A percentile compares a stretch with the other conserved stretches of the same genome.
These are phyloP conservation scores for Nicotiana knightiana DNA, from an alignment of 257 asterid genomes.

Conservation along the genomic window DNA sequence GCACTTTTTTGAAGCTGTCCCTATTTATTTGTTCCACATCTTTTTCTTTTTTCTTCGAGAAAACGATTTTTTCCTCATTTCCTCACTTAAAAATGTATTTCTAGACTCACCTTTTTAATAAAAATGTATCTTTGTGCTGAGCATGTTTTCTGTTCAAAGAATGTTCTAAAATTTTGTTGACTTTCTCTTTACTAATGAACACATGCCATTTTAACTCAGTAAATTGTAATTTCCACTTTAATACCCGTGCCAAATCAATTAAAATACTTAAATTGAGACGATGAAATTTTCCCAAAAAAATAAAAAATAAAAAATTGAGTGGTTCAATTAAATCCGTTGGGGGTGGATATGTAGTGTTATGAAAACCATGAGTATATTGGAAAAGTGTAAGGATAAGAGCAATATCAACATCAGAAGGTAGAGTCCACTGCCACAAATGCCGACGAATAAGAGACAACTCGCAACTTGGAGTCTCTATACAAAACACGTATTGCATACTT, in stretches of 20 bases:
- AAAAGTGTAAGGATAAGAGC: not conserved
- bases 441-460: not conserved
- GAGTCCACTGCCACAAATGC: not conserved
- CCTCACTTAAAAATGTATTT: too few relatives aligned
- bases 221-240: not conserved
- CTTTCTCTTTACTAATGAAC: too few relatives aligned
- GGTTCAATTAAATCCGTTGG: not conserved
- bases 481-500: not conserved
- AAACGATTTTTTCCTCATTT: too few relatives aligned
- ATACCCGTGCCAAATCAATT: not conserved
- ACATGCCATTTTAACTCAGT: too few relatives aligned
- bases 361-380: not conserved
- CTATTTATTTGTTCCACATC: too few relatives aligned
- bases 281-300: not conserved
- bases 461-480: not conserved
- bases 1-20: too few relatives aligned
- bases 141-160: too few relatives aligned
- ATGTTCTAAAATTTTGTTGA: too few relatives aligned
- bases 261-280: not conserved
- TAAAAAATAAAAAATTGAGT: not conserved
- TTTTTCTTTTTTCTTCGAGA: too few relatives aligned
- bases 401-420: slow-evolving; percentile 2
- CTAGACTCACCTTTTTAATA: too few relatives aligned
- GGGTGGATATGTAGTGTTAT: not conserved
- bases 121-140: too few relatives aligned